Evolutionary conservation across 2,329 filamentous ascomycete genomes (phyloP), one percentile per base, ranked within the genome.

Genomic region (Alternaria gaisen): DNA sequence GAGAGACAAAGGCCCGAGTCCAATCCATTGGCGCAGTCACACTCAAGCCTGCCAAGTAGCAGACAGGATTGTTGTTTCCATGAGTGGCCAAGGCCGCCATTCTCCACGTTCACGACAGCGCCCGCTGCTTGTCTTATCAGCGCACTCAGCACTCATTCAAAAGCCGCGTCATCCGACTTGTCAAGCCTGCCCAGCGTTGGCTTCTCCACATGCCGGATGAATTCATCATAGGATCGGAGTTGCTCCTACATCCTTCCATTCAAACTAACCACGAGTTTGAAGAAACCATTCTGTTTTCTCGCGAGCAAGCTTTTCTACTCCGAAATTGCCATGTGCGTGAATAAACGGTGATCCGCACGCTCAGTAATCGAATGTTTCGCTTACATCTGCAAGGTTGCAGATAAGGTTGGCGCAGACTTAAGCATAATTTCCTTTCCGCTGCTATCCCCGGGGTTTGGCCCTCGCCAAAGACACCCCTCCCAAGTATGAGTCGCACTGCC

Each of bases 361-460:
- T 32, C 38, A 18, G 56, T 58, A 55, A 67, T 70, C 71, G 68
- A 59, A 68, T 64, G 61, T 65, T 58, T 72, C 71, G 69, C 63
- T 73, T 70, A 69, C 68, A 60, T 59, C 61, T 70, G 58, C 66
- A 71, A 60, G 68, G 60, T 66, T 65, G 63, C 64, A 74, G 72
- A 75, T 77, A 76, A 77, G 72, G 72, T 75, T 77, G 69, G 60
- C 69, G 65, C 69, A 71, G 30, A 71, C 67, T 76, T 77, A 77
- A 77, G 74, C 74, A 75, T 77, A 77, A 74, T 69, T 69, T 63
- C 65, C 67, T 64, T 65, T 66, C 70, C 71, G 68, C 71, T 69
- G 47, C 56, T 56, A 61, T 57, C 66, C 71, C 70, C 59, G 63
- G 68, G 62, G 64, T 53, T 55, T 36, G 26, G 28, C 32, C 40